Percentiles rank a stretch among this genome's conserved stretches.
phyloP scores from a whole-genome alignment of 208 protist species.

The Trypanosoma cruzi region DNA sequence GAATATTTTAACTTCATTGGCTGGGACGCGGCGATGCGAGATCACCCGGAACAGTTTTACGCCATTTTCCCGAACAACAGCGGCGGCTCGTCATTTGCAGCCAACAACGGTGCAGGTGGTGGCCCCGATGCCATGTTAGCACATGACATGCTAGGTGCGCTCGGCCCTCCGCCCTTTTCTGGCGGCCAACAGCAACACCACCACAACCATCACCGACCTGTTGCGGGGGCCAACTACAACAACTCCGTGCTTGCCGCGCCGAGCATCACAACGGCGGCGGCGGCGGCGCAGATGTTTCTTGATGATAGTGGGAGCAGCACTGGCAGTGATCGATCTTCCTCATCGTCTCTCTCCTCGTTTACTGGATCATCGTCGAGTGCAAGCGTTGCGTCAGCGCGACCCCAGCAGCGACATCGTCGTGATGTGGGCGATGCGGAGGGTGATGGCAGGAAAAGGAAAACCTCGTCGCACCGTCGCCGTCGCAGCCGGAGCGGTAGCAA shows the following conservation, averaged over 20 bases:
- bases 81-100: neutral
- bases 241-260: conserved; percentile 14
- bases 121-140: neutral
- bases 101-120: neutral
- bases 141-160: conserved; percentile 2
- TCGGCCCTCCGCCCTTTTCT: conserved; percentile 8
- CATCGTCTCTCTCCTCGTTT: conserved; percentile 12
- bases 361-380: neutral
- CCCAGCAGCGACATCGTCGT: conserved; percentile 21
- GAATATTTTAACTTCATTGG: conserved; percentile 89
- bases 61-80: conserved; percentile 45
- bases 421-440: conserved; percentile 9
- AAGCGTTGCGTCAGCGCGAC: conserved; percentile 5
- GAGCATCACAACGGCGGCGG: neutral
- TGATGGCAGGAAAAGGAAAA: conserved; percentile 26
- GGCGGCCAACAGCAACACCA: conserved; percentile 14
- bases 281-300: conserved; percentile 18
- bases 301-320: conserved; percentile 23
- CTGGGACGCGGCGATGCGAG: conserved; percentile 45
- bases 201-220: neutral
- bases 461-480: conserved; percentile 20
- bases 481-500: neutral
- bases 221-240: neutral
- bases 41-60: conserved; percentile 66
- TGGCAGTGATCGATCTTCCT: conserved; percentile 13